Conservation (phyloP, 208 protist genomes). For the Wallacemonas sp. region DNA sequence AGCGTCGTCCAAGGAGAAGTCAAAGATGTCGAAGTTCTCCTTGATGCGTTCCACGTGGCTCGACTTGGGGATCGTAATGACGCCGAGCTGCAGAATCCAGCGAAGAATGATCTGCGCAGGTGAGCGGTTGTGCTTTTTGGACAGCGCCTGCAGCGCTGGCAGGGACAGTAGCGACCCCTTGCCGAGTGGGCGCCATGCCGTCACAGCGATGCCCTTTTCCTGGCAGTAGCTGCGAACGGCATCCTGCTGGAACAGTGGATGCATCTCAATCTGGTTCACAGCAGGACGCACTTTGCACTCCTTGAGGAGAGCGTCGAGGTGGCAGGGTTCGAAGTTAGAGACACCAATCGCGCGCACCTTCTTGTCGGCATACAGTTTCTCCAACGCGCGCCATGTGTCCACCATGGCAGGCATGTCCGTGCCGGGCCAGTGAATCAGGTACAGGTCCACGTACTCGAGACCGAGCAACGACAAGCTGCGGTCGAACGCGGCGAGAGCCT, state of each 20-base stretch:
- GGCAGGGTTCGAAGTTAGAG: constrained; percentile 81
- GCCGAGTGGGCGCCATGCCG: constrained; percentile 84
- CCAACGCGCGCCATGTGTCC: constrained; percentile 68
- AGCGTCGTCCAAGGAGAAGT: constrained; percentile 78
- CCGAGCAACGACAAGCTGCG: constrained; percentile 74
- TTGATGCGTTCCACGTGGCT: constrained; percentile 69
- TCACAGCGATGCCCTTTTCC: constrained; percentile 71
- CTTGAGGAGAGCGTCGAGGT: constrained; percentile 62
- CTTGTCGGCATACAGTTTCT: constrained; percentile 67
- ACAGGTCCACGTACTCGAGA: constrained; percentile 96
- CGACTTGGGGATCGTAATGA: constrained; percentile 88
- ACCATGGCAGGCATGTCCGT: constrained; percentile 36
- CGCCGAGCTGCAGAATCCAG: constrained; percentile 68
- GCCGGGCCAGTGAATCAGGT: constrained; percentile 96
- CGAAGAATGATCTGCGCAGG: constrained; percentile 78
- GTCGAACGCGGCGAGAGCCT: constrained; percentile 67
- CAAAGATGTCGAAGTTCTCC: constrained; percentile 89
- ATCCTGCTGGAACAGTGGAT: constrained; percentile 72
- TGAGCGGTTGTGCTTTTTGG: constrained; percentile 52
- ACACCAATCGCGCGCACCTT: constrained; percentile 88
- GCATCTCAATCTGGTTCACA: constrained; percentile 93
- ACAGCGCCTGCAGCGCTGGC: constrained; percentile 41
- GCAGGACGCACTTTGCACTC: constrained; percentile 69
- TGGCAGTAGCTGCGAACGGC: constrained; percentile 68
- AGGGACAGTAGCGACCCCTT: constrained; percentile 44